A percentile compares a stretch with the other conserved stretches of the same genome.
phyloP scores from a whole-genome alignment of 441 rosid species.

The Breynia disticha region DNA sequence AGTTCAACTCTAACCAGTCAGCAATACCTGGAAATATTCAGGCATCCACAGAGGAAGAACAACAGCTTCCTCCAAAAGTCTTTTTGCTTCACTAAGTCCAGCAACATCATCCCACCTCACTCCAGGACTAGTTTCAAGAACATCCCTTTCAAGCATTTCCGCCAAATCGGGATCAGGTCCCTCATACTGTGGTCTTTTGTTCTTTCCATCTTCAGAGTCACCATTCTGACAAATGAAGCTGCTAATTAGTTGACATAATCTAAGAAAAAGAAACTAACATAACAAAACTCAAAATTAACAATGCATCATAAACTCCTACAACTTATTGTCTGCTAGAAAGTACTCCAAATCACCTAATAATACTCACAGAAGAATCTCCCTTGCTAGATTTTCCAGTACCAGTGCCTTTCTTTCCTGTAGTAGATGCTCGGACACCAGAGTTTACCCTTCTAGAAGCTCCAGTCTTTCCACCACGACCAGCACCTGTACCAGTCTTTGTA shows the following conservation, averaged over 20 bases:
- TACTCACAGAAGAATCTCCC: constrained; percentile 67
- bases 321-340: not conserved
- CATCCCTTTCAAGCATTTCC: constrained; percentile 98
- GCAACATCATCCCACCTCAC: constrained; percentile 99
- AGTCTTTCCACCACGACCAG: constrained; percentile 68
- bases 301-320: no score
- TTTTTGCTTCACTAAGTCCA: constrained; percentile 94
- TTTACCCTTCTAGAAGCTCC: constrained; percentile 49
- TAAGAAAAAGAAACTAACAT: not conserved
- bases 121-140: constrained; percentile 90
- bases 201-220: constrained; percentile 85
- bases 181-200: constrained; percentile 72
- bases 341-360: not conserved
- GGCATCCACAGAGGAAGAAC: constrained; percentile 99
- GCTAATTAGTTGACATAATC: constrained; percentile 9
- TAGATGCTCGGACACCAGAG: constrained; percentile 57
- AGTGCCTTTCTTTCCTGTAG: constrained; percentile 68
- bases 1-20: constrained; percentile 12
- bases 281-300: no score
- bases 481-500: constrained; percentile 41
- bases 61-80: constrained; percentile 97
- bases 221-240: constrained; percentile 49
- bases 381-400: constrained; percentile 62
- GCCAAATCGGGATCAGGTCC: constrained; percentile 98
- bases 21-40: constrained; percentile 90